Evolutionary conservation across 2,329 filamentous ascomycete species (phyloP), one percentile per base, ranked within the genome.

Genomic region (Cryphonectria japonica): DNA sequence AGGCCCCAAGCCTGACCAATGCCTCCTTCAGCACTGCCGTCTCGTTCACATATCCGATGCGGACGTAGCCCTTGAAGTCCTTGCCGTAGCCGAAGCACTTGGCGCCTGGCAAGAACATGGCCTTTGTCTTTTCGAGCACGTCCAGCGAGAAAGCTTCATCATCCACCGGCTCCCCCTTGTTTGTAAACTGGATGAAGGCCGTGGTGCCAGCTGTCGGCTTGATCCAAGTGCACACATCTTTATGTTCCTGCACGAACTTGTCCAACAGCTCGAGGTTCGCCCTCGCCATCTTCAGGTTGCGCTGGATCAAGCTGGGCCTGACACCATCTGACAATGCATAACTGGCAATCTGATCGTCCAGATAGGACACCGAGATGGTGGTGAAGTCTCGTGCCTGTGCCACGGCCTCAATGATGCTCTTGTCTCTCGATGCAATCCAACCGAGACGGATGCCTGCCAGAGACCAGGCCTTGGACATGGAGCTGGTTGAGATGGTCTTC

Each of bases 401-500:
- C 73, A 92, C 85, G 19, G 85, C 83, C 66, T 90, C 86, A 68
- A 95, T 86, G 69, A 97, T 85, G 0, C 82, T 81, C 6, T 78
- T 77, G 78, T 89, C 88, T 37, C 88, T 88, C 19, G 90, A 91
- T 3, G 92, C 93, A 71, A 95, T 85, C 94, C 94, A 98, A 43
- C 94, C 94, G 1, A 95, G 81, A 0, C 94, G 89, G 73, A 97
- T 90, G 1, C 94, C 94, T 0, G 94, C 93, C 5, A 97, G 83
- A 2, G 92, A 89, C 81, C 94, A 97, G 0, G 93, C 92, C 81
- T 97, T 97, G 37, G 92, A 95, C 84, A 97, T 89, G 26, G 92
- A 95, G 19, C 94, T 91, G 0, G 93, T 96, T 16, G 89, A 88
- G 43, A 97, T 85, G 32, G 88, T 87, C 69, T 90, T 91, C 3